Evolutionary conservation across 805 yeast genomes (phyloP), one percentile per base, ranked within the genome.

Genomic region (Spencermartinsiella europaea): DNA sequence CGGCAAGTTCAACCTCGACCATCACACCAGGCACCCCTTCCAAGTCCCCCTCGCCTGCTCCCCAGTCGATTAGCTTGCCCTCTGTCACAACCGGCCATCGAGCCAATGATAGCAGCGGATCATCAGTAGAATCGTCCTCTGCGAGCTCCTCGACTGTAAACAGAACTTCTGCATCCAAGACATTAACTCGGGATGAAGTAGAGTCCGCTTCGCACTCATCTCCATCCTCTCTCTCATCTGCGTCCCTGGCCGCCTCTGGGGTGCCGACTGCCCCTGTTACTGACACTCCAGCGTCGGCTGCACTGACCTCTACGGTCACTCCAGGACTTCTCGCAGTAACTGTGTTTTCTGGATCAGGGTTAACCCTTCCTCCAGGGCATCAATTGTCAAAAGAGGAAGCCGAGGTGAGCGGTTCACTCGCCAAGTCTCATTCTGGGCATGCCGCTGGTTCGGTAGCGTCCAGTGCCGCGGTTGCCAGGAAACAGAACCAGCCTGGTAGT

Each of bases 1-100:
- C 61, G 21, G 48, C 62, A 10, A 41, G 41, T 34, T 49, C 54
- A 39, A 46, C 54, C 12, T 47, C 54, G 19, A 46, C 51, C 31
- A 37, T 49, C 35, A 39, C 31, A 14, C 39, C 40, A 14, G 43
- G 19, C 14, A 42, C 34, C 4, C 17, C 42, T 5, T 27, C 37
- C 16, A 10, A 42, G 21, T 44, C 47, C 4, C 33, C 34, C n/a
- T 39, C 43, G 14, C n/a, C 44, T 4, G 39, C 25, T 33, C 36
- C 20, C 31, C n/a, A 42, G 2, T 45, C 48, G 3, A 16, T 44
- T 7, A 36, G 40, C 25, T 40, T 51, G 35, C 52, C 51, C n/a
- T 25, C 50, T 15, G 52, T 51, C n/a, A 46, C 47, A 15, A 46
- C 52, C 3, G 54, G 45, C n/a, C 46, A 49, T 31, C 45, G 28